A percentile compares a stretch with the other conserved stretches of the same genome.
phyloP scores from a whole-genome alignment of 2,329 filamentous ascomycete species.

The Talaromyces sp. region DNA sequence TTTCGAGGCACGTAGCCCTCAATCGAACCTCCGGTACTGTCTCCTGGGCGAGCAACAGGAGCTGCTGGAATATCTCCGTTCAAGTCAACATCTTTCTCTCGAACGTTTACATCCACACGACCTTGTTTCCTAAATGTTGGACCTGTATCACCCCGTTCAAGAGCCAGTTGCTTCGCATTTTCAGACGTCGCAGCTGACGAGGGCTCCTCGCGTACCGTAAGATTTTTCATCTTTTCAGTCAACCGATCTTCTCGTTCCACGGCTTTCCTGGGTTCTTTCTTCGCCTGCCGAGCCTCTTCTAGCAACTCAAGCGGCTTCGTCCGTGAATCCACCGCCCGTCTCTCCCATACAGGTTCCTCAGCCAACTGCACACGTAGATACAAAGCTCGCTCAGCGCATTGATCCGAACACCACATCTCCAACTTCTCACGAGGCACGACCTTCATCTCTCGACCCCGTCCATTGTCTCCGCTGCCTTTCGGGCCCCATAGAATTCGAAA shows the following conservation, averaged over 20 bases:
- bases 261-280: slow-evolving; percentile 23
- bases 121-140: slow-evolving; percentile 28
- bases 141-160: slow-evolving; percentile 38
- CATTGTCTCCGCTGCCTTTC: slow-evolving; percentile 48
- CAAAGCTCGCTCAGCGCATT: slow-evolving; percentile 74
- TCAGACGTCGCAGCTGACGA: slow-evolving; percentile 1
- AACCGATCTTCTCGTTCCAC: slow-evolving; percentile 20
- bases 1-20: slow-evolving; percentile 42
- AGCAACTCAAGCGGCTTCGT: slow-evolving; percentile 60
- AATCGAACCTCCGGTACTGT: slow-evolving; percentile 41
- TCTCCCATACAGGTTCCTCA: slow-evolving; percentile 81
- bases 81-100: slow-evolving; percentile 29
- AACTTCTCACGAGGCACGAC: slow-evolving; percentile 71
- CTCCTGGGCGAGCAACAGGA: slow-evolving; percentile 36
- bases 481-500: slow-evolving; percentile 65
- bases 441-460: slow-evolving; percentile 54
- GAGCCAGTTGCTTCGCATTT: slow-evolving; percentile 33
- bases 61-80: slow-evolving; percentile 24
- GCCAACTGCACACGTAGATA: slow-evolving; percentile 87
- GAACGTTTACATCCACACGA: slow-evolving; percentile 35
- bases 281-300: slow-evolving; percentile 56
- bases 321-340: slow-evolving; percentile 54
- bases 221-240: slow-evolving; percentile 26
- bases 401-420: slow-evolving; percentile 82
- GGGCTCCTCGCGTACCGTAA: slow-evolving; percentile 30